A percentile compares a stretch with the other conserved stretches of the same genome.
Evolutionary conservation across 2,329 filamentous ascomycete genomes (phyloP).

Genomic region (Paraphaeosphaeria sporulosa): DNA sequence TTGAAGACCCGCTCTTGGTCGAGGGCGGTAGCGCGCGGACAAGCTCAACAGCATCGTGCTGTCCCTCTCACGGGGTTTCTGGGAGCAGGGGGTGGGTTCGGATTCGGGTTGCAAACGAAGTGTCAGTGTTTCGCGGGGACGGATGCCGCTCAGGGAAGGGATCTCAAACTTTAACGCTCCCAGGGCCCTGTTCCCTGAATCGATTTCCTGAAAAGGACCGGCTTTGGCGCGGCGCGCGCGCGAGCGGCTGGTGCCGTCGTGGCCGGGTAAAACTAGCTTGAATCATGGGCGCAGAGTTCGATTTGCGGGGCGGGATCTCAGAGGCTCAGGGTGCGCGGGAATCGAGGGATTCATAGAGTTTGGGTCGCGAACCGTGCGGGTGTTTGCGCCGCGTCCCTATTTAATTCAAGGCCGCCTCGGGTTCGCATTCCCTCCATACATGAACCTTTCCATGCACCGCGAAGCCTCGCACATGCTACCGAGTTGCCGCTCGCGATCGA

Average conservation of each 20-base stretch:
- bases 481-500: not conserved
- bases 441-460: no score
- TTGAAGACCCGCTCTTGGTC: not conserved
- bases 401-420: not conserved
- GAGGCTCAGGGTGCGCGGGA: not conserved
- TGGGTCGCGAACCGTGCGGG: not conserved
- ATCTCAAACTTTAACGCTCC: not conserved
- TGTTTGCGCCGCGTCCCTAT: not conserved
- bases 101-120: conserved; percentile 2
- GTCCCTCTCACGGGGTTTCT: not conserved
- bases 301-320: conserved; percentile 7
- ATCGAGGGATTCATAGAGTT: conserved; percentile 4
- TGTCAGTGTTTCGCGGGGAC: not conserved
- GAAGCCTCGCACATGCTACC: not conserved
- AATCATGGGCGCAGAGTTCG: conserved; percentile 8
- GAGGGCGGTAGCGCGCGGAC: not conserved
- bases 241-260: conserved; percentile 8
- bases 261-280: not conserved
- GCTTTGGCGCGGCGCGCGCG: not conserved
- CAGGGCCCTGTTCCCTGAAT: not conserved
- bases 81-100: conserved; percentile 3
- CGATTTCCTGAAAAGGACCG: not conserved
- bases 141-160: not conserved
- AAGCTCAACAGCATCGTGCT: not conserved
- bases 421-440: not conserved